Evolutionary conservation across 257 asterid genomes (phyloP), one percentile per base, ranked within the genome.

Genomic region (Cinchona pubescens): DNA sequence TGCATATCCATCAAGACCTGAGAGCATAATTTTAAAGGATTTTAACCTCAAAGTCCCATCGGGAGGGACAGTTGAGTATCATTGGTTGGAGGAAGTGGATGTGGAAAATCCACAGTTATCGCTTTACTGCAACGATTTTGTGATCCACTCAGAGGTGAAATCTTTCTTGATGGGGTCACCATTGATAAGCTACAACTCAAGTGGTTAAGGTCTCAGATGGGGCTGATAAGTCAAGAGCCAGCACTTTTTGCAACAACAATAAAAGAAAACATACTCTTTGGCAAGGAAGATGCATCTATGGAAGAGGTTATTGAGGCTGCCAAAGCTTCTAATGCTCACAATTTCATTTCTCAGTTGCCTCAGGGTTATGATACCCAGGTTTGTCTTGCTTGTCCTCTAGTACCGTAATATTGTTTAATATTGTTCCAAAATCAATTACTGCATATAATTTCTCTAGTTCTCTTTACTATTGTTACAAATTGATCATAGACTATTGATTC

Each of bases 151-250:
- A 79, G 78, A 0, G 99, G 99, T 7, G 96, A 89, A 67, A 88
- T 92, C 63, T 82, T 89, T 30, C 74, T 92, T 2, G 97, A 94
- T 79, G 97, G 94, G 1, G 87, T 92, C 48, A 78, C 84, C 67
- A 88, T 90, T 40, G 95, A 90, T 71, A 89, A 87, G 82, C 48
- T 94, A 83, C 97, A 92, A 45, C 86, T 92, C 58, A 94, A 89
- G 82, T 94, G 99, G 99, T 75, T 94, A 65, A 90, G 99, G 87
- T 88, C 96, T 7, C 97, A 89, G 75, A 94, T 92, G 99, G 99
- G 99, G 32, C 76, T 94, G 68, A 97, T 94, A 19, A 94, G 99
- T 79, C 99, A 94, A 60, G 99, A 94, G 82, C 99, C 99, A 4
- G 94, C 96, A 4, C 89, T 94, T 8, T 94, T 92, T 63, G 99